A percentile compares a stretch with the other conserved stretches of the same genome.
Evolutionary conservation across 2,329 filamentous ascomycete genomes (phyloP).

Genomic region (Thielaviopsis punctulata): DNA sequence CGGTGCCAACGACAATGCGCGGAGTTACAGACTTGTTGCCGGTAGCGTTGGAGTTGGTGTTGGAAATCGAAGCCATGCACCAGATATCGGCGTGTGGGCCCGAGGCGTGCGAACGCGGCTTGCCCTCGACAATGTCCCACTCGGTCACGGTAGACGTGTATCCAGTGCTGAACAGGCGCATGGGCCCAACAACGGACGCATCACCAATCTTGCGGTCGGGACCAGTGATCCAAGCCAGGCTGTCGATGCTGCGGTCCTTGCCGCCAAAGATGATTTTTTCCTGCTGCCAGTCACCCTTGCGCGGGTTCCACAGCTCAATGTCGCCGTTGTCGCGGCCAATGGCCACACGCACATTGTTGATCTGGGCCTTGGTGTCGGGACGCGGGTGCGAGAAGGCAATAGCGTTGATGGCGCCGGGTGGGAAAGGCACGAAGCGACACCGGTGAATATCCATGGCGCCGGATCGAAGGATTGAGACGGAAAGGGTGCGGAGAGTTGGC

Average conservation of each 20-base stretch:
- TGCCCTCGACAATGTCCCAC: slow-evolving; percentile 74
- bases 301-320: slow-evolving; percentile 94
- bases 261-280: slow-evolving; percentile 74
- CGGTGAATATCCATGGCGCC: slow-evolving; percentile 80
- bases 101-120: slow-evolving; percentile 64
- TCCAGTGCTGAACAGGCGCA: slow-evolving; percentile 89
- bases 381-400: slow-evolving; percentile 77
- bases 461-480: slow-evolving; percentile 7
- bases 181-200: slow-evolving; percentile 40
- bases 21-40: slow-evolving; percentile 12
- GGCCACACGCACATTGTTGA: slow-evolving; percentile 54
- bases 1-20: slow-evolving; percentile 63
- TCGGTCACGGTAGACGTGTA: slow-evolving; percentile 86
- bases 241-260: slow-evolving; percentile 74
- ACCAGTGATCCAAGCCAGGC: slow-evolving; percentile 80
- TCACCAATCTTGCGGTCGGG: slow-evolving; percentile 51
- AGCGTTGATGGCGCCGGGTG: slow-evolving; percentile 80
- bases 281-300: slow-evolving; percentile 69
- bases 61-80: slow-evolving; percentile 49
- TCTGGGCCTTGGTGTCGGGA: slow-evolving; percentile 27
- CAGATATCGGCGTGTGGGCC: slow-evolving; percentile 94
- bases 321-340: slow-evolving; percentile 87
- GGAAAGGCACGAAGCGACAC: slow-evolving; percentile 87
- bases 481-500: background rate
- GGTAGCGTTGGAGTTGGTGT: slow-evolving; percentile 15